Evolutionary conservation across 1,139 yeast genomes (phyloP).

Genomic region (Pneumocystis murina): DNA sequence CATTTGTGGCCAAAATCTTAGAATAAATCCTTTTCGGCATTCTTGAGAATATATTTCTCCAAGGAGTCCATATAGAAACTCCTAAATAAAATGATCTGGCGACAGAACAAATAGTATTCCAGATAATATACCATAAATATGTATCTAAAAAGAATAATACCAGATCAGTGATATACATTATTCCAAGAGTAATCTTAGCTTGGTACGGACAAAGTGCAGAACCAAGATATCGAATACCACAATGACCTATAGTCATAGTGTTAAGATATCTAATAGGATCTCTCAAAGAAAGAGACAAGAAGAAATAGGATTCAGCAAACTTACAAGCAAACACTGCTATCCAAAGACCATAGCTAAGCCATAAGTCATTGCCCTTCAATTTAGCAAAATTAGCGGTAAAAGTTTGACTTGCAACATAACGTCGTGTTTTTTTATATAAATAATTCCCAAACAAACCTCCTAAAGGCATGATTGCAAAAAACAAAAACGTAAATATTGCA

Average conservation of each 20-base stretch:
- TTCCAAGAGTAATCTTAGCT: slow-evolving; percentile 72
- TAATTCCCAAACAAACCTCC: slow-evolving; percentile 94
- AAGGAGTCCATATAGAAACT: slow-evolving; percentile 94
- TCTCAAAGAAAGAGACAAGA: slow-evolving; percentile 75
- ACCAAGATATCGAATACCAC: slow-evolving; percentile 90
- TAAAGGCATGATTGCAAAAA: slow-evolving; percentile 88
- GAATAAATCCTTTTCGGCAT: slow-evolving; percentile 97
- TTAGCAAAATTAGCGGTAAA: slow-evolving; percentile 84
- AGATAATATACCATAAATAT: slow-evolving; percentile 93
- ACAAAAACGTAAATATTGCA: slow-evolving; percentile 66
- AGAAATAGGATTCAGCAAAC: slow-evolving; percentile 78
- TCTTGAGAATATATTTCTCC: slow-evolving; percentile 97
- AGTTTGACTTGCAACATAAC: slow-evolving; percentile 84
- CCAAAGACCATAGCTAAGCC: slow-evolving; percentile 93
- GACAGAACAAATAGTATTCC: slow-evolving; percentile 87
- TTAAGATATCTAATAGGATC: slow-evolving; percentile 79
- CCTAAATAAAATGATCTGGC: slow-evolving; percentile 97
- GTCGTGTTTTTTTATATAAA: slow-evolving; percentile 75
- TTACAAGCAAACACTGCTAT: slow-evolving; percentile 75
- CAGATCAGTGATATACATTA: slow-evolving; percentile 84
- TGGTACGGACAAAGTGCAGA: slow-evolving; percentile 63
- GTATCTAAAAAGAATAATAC: slow-evolving; percentile 95
- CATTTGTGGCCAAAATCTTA: slow-evolving; percentile 91
- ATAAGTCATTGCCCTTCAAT: slow-evolving; percentile 79
- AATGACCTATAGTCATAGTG: slow-evolving; percentile 46